A percentile compares a stretch with the other conserved stretches of the same genome.
Evolutionary conservation across 768 basidiomycete species (phyloP).

Genomic region (Rhizopogon vinicolor): DNA sequence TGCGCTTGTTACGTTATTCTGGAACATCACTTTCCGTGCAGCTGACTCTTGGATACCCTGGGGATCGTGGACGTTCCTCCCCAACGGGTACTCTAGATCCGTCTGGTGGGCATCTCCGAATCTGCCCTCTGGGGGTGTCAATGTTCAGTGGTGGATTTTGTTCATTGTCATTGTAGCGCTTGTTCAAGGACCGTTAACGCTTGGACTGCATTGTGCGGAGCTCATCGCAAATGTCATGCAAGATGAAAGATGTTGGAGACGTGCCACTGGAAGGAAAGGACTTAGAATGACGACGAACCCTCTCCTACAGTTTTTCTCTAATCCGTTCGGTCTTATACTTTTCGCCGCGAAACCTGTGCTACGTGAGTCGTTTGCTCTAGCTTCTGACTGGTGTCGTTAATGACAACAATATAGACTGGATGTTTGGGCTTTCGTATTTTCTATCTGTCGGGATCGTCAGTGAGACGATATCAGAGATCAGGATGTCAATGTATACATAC

Average conservation of each 20-base stretch:
- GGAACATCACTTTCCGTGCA: too few species aligned
- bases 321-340: conserved; percentile 10
- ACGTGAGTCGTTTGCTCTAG: conserved; percentile 12
- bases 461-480: not conserved
- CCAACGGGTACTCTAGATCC: too few species aligned
- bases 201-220: conserved; percentile 24
- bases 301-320: conserved; percentile 17
- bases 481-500: conserved; percentile 23
- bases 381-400: not conserved
- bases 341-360: conserved; percentile 19
- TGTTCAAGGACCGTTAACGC: conserved; percentile 24
- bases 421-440: conserved; percentile 25
- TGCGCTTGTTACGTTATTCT: conserved; percentile 8
- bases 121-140: conserved; percentile 15
- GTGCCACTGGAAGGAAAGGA: conserved; percentile 13
- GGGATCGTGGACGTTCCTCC: too few species aligned
- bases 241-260: conserved; percentile 22
- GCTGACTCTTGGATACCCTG: too few species aligned
- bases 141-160: conserved; percentile 19
- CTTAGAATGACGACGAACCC: conserved; percentile 15
- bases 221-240: conserved; percentile 23
- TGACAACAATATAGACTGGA: conserved; percentile 20
- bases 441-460: conserved; percentile 8
- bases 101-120: not conserved
- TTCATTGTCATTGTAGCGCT: conserved; percentile 21